Conservation (phyloP, 1,284 basidiomycete species). For the Cerioporus squamosus region DNA sequence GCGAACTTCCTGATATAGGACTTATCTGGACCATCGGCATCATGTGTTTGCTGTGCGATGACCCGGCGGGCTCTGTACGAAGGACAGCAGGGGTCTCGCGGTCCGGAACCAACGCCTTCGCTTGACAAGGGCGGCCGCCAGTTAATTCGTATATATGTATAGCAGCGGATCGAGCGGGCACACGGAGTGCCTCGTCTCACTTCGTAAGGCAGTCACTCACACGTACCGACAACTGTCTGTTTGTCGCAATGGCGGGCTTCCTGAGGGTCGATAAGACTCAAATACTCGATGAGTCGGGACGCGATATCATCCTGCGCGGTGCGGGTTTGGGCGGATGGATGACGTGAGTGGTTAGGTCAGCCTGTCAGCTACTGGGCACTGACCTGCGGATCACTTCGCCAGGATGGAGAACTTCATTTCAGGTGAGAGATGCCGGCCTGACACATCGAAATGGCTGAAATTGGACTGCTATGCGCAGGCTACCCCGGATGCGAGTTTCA, state of each 20-base stretch:
- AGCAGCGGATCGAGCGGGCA: not conserved
- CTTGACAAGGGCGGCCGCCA: not conserved
- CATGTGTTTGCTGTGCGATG: slow-evolving; percentile 1
- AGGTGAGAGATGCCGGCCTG: slow-evolving; percentile 32
- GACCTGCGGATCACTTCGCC: not conserved
- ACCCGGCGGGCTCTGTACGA: not conserved
- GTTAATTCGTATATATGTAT: not conserved
- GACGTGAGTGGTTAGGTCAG: slow-evolving; percentile 49
- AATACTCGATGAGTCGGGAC: slow-evolving; percentile 57
- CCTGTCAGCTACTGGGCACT: too few relatives aligned
- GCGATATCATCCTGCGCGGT: slow-evolving; percentile 64
- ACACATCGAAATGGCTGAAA: not conserved
- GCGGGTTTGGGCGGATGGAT: slow-evolving; percentile 76
- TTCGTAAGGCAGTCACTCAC: not conserved
- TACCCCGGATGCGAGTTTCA: slow-evolving; percentile 67
- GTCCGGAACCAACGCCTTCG: not conserved
- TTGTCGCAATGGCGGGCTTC: slow-evolving; percentile 38
- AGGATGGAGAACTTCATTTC: slow-evolving; percentile 71
- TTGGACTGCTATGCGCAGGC: slow-evolving; percentile 33
- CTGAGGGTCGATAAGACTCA: slow-evolving; percentile 60
- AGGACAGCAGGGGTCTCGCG: not conserved
- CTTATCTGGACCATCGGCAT: slow-evolving; percentile 1
- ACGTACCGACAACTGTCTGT: not conserved
- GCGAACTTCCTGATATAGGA: not conserved
- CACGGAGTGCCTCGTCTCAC: not conserved